Conservation (phyloP, 2,329 filamentous ascomycete species). For the Furcasterigmium furcatum region DNA sequence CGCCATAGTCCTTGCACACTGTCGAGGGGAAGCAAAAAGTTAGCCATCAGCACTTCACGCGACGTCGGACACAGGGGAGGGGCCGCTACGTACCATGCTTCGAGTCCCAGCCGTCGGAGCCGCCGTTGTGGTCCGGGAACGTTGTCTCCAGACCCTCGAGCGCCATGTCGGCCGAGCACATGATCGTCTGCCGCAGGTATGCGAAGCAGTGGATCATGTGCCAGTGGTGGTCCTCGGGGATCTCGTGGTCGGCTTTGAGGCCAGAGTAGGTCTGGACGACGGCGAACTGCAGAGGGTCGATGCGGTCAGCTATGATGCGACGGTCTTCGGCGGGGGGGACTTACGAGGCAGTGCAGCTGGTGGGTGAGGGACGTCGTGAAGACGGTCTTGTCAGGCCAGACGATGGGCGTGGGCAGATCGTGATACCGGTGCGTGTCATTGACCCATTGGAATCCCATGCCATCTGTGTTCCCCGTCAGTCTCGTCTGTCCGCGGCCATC, state of each 20-base stretch:
- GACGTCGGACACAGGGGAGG: neutral
- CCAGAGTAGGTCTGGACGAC: conserved; percentile 41
- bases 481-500: neutral
- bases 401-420: conserved; percentile 30
- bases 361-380: conserved; percentile 40
- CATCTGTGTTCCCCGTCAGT: conserved; percentile 17
- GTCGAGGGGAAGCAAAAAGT: no score
- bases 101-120: conserved; percentile 43
- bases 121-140: conserved; percentile 41
- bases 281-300: conserved; percentile 22
- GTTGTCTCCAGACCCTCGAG: conserved; percentile 43
- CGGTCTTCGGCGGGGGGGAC: neutral
- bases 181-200: conserved; percentile 43
- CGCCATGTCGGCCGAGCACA: conserved; percentile 42
- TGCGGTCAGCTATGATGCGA: neutral
- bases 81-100: conserved; percentile 39
- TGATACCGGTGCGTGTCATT: conserved; percentile 29
- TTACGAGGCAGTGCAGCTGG: conserved; percentile 39
- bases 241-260: conserved; percentile 29
- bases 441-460: conserved; percentile 35
- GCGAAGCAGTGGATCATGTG: conserved; percentile 47
- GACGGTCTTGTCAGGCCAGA: conserved; percentile 29
- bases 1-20: conserved; percentile 40
- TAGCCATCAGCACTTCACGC: no score
- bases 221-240: conserved; percentile 40